Evolutionary conservation across 495 filamentous ascomycete species (phyloP), one percentile per base, ranked within the genome.

Genomic region (Penicillium mononematosum): DNA sequence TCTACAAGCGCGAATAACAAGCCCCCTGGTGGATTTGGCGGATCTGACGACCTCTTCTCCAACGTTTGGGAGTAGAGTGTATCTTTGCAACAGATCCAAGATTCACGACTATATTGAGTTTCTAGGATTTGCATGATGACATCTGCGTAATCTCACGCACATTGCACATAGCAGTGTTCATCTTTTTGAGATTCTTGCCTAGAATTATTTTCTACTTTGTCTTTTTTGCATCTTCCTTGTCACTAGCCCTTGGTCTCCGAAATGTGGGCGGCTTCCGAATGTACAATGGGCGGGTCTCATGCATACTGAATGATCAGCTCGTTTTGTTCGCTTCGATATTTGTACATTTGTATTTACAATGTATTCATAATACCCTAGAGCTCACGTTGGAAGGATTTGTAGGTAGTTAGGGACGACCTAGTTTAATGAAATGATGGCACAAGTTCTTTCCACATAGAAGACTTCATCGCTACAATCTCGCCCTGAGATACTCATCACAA

Each of bases 21-120:
- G 68, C 74, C 80, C 53, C 76, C 74, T 36, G 80, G 79, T 63
- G 87, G 86, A 53, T 87, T 90, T 72, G 85, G 83, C 4, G 83
- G 79, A 12, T 77, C 77, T 52, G 92, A 96, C 61, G 92, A 96
- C 76, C 71, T 96, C 65, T 96, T 96, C 70, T 92, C 88, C 41
- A 96, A 96, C 75, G 92, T 96, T 57, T 96, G 92, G 92, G 80
- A 90, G 72, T 95, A 75, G 55, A 53, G 36, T 38, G 7, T 51
- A 54, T 50, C 46, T 47, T 57, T 59, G 36, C 39, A 46, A 49
- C 45, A 32, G 44, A 17, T 39, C 36, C n/a, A 17, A 3, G 7
- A 8, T 39, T 11, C 50, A 42, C 31, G 9, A 42, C 16, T 31
- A 17, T 22, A 3, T 20, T 27, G 11, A 34, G 25, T 11, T n/a